Percentiles rank a stretch among this genome's conserved stretches.
These are phyloP conservation scores for Ceratobasidium sp. DNA, from an alignment of 1,284 basidiomycete genomes.

Conservation along the genomic window DNA sequence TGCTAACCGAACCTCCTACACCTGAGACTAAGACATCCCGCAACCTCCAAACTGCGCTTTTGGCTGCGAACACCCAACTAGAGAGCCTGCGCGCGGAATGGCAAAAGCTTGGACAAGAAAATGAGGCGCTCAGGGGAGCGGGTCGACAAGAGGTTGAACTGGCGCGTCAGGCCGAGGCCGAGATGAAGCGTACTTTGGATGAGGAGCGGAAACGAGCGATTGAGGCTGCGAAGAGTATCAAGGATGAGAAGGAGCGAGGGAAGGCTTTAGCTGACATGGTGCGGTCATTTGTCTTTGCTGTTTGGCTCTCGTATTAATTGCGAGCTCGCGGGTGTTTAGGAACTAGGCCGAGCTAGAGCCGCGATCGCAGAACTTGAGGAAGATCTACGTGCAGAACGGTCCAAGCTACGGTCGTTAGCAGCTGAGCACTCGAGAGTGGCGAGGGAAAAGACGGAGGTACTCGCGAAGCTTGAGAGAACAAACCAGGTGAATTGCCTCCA, in stretches of 20 bases:
- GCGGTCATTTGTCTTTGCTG: constrained; percentile 49
- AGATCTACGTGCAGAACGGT: constrained; percentile 72
- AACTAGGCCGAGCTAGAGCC: constrained; percentile 71
- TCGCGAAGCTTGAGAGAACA: constrained; percentile 71
- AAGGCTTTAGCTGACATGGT: constrained; percentile 66
- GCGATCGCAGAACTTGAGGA: constrained; percentile 74
- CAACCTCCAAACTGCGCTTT: constrained; percentile 25
- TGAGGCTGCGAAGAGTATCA: constrained; percentile 44
- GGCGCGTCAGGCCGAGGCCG: constrained; percentile 68
- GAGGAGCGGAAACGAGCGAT: constrained; percentile 56
- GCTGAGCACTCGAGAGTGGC: constrained; percentile 70
- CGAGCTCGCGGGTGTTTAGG: constrained; percentile 58
- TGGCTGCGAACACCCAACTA: constrained; percentile 29
- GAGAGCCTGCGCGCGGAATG: constrained; percentile 61
- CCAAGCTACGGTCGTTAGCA: constrained; percentile 67
- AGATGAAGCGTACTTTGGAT: constrained; percentile 69
- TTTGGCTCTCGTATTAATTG: not conserved
- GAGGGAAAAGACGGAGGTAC: constrained; percentile 69
- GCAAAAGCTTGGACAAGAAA: constrained; percentile 70
- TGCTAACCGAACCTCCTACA: constrained; percentile 68
- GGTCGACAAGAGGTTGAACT: constrained; percentile 40
- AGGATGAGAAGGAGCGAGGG: constrained; percentile 48
- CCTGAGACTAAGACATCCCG: constrained; percentile 66
- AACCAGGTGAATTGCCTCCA: constrained; percentile 64
- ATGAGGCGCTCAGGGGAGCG: constrained; percentile 73